phyloP scores from a whole-genome alignment of 176 grass and related monocot genomes.

The Bonia amplexicaulis region DNA sequence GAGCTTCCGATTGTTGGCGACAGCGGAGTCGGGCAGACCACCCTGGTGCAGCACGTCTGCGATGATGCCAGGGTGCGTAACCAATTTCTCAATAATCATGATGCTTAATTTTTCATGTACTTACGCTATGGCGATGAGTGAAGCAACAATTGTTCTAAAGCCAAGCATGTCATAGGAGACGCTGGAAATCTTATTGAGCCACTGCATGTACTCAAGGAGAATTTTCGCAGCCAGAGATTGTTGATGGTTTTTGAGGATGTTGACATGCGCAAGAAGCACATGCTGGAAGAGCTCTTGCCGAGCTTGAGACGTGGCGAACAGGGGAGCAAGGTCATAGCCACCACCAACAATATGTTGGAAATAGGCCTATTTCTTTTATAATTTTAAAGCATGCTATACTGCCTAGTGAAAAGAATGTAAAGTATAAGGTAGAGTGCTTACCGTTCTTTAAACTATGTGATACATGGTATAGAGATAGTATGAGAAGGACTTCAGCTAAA shows the following conservation, averaged over 20 bases:
- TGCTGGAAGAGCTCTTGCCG: conserved; percentile 2
- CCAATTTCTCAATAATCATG: not conserved
- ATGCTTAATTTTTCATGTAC: not conserved
- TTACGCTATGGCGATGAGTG: not conserved
- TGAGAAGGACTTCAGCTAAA: too few relatives aligned
- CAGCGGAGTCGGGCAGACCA: conserved; percentile 11
- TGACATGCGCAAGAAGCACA: too few relatives aligned
- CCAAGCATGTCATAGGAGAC: not conserved
- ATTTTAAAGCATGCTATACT: too few relatives aligned
- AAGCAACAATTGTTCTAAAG: not conserved
- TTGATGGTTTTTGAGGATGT: not conserved
- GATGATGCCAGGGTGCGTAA: not conserved
- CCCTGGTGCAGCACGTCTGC: conserved; percentile 8
- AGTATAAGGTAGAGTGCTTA: too few relatives aligned
- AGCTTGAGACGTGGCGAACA: not conserved
- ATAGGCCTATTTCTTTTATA: too few relatives aligned
- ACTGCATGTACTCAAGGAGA: not conserved
- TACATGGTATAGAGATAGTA: too few relatives aligned
- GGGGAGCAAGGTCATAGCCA: conserved; percentile 30
- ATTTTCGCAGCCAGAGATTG: too few relatives aligned
- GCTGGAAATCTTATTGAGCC: not conserved
- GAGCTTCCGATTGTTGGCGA: not conserved
- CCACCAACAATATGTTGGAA: not conserved
- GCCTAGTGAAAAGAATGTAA: too few relatives aligned
- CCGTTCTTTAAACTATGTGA: too few relatives aligned